Evolutionary conservation across 352 stramenopile genomes (phyloP), one percentile per base, ranked within the genome.

Genomic region (Pilasporangium apinafurcum): DNA sequence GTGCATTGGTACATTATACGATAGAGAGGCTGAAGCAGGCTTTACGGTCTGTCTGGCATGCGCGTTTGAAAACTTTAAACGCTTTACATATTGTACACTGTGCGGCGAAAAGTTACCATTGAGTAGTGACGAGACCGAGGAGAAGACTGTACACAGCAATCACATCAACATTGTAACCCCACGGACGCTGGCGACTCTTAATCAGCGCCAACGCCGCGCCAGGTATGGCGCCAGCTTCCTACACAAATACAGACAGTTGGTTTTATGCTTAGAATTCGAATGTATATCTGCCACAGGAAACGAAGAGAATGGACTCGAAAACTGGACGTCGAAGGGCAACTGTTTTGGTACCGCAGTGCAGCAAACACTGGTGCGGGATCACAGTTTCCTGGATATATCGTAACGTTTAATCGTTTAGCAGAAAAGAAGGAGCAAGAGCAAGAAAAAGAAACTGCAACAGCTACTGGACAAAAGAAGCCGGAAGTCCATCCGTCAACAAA

Each of bases 11-110:
- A n/a, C n/a, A n/a, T n/a, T n/a, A n/a, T n/a, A n/a, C n/a, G n/a
- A 30, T 41, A 70, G 69, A 51, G 72, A 87, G 48, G 77, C 71
- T 2, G 70, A 81, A 39, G 68, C 51, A 0, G 77, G 77, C 3
- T 81, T 63, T 33, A 62, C 44, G 2, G 44, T 61, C 0, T 89
- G 77, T 44, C 16, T 35, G 0, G 70, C 54, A 16, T 89, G 77
- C 33, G 65, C 53, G 20, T 89, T 89, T 46, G 77, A 86, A 35
- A 89, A 89, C 60, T 89, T 89, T 56, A 75, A 63, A 44, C 66
- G 71, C 36, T 75, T 81, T 45, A 52, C 64, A 22, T 62, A 82
- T 50, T 89, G 77, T 44, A 67, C 65, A 13, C 49, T 86, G 9
- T 89, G 77, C 36, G 77, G 77, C 24, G 71, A 83, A 26, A 74